Percentiles rank a stretch among this genome's conserved stretches.
phyloP scores from a whole-genome alignment of 1,284 basidiomycete species.

The Ustilago loliicola region DNA sequence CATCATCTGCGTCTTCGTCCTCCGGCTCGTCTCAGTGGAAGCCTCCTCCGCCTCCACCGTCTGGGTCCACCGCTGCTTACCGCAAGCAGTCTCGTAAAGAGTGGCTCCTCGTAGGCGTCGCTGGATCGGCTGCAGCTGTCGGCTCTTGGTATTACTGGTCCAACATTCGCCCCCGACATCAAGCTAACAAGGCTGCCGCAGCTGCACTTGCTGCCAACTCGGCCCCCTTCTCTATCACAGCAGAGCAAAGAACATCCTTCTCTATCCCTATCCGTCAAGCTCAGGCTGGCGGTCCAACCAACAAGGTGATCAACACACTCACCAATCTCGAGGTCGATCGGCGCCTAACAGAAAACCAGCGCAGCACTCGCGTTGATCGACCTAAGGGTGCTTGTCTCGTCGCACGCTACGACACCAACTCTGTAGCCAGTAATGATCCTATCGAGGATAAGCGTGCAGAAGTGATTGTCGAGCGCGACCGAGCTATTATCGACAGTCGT shows the following conservation, averaged over 20 bases:
- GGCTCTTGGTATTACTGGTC: conserved; percentile 69
- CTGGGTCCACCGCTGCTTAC: conserved; percentile 48
- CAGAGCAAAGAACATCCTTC: conserved; percentile 54
- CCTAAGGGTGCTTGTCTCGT: conserved; percentile 63
- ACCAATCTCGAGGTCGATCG: conserved; percentile 62
- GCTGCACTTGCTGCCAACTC: conserved; percentile 41
- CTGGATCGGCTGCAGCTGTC: conserved; percentile 65
- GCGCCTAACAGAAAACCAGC: conserved; percentile 62
- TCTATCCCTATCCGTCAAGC: conserved; percentile 59
- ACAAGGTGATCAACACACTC: conserved; percentile 65
- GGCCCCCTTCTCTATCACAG: conserved; percentile 53
- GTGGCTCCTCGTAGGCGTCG: conserved; percentile 68
- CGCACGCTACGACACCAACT: conserved; percentile 68
- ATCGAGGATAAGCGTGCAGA: conserved; percentile 68
- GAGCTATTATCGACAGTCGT: conserved; percentile 43
- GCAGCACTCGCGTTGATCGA: conserved; percentile 63
- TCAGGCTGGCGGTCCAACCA: conserved; percentile 47
- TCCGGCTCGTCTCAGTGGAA: conserved; percentile 45
- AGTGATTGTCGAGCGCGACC: conserved; percentile 68
- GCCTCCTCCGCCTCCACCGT: conserved; percentile 44
- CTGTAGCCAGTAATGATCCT: conserved; percentile 65
- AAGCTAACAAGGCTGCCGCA: conserved; percentile 37
- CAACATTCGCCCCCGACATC: conserved; percentile 54
- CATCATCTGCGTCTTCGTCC: conserved; percentile 34
- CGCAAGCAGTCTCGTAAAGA: conserved; percentile 61